Base-by-base conservation (phyloP, 1,284 basidiomycete genomes). In the Meira nashicola region DNA sequence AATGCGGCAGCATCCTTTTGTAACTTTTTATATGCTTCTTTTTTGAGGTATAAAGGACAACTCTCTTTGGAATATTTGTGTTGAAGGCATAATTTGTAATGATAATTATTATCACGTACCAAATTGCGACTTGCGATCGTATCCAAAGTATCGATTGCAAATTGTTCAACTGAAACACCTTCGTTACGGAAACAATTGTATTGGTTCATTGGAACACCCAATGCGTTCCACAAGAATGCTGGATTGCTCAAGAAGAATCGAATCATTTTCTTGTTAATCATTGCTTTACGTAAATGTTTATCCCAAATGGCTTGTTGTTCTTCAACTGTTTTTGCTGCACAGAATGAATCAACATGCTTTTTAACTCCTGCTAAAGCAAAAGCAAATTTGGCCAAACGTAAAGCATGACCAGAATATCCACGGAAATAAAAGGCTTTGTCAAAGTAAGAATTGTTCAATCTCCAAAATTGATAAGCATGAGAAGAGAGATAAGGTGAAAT, bases 151-250 rank as follows among this genome's bases (percentile, higher is more conserved):
- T 78, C 76, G 60, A 73, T 68, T 28, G 74, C 76, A 50, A 74
- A 78, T 56, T 78, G 76, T 58, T 75, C 74, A 10, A 65, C 69
- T 1, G 66, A 65, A 11, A 82, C 80, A 2, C 87, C 86, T 68
- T 89, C 88, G 33, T 85, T 70, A 46, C 87, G 75, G 74, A 89
- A 82, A 80, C 86, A 86, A 69, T 83, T 82, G 72, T 86, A 83
- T 80, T 90, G 89, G 75, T 89, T 88, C 68, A 83, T 81, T 1
- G 89, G 89, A 1, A 90, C 88, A 38, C 89, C 88, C 14, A 90
- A 81, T 0, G 88, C 88, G 69, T 89, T 89, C 89, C 89, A 91
- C 63, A 87, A 86, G 78, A 91, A 90, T 1, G 70, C 67, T 5
- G 75, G 77, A 65, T 79, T 80, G 38, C 76, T 71, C 50, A 89